Base-by-base conservation (phyloP, 2,329 filamentous ascomycete species). In the Colletotrichum caudatum region DNA sequence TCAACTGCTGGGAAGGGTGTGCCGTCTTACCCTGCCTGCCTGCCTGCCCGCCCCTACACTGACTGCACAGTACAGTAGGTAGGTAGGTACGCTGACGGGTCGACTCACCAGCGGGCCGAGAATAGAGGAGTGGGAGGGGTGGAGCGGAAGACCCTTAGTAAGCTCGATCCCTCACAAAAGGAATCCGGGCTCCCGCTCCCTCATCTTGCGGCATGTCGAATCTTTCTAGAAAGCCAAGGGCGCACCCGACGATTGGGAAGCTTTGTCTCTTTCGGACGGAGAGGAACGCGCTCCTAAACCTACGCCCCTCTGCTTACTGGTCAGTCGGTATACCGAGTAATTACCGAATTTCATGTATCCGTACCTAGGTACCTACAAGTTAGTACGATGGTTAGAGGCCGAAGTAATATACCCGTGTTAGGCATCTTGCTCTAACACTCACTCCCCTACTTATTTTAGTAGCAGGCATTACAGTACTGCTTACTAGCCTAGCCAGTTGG, bases 181-280 rank as follows among this genome's bases (percentile, higher is more conserved):
- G 37, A 64, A 64, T 50, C 50, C 50, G 37, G n/a, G 37, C 37
- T 50, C 61, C 61, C 61, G 50, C 61, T 29, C 29, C 29, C 29
- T 56, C 18, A 37, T 44, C 18, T 57, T n/a, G 12, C 14, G 35
- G 20, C n/a, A 11, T 39, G 63, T 53, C 29, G 59, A 71, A 69
- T 53, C 29, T 48, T 71, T 71, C 65, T 71, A 64, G 65, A 69
- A 71, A n/a, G 48, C 53, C 14, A 18, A 35, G 11, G 23, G 60
- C 29, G 29, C 29, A 71, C 69, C 65, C 64, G 59, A 69, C 53
- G 29, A 26, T 64, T 33, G 44, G 68, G 68, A 71, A 71, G 65
- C 69, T 71, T 69, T 64, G 37, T 71, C 59, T 64, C 53, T 66
- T 71, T 71, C 69, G 69, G 69, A 71, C 69, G 69, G 69, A 59